phyloP scores from a whole-genome alignment of 2,329 filamentous ascomycete genomes.

The Bertia moriformis region DNA sequence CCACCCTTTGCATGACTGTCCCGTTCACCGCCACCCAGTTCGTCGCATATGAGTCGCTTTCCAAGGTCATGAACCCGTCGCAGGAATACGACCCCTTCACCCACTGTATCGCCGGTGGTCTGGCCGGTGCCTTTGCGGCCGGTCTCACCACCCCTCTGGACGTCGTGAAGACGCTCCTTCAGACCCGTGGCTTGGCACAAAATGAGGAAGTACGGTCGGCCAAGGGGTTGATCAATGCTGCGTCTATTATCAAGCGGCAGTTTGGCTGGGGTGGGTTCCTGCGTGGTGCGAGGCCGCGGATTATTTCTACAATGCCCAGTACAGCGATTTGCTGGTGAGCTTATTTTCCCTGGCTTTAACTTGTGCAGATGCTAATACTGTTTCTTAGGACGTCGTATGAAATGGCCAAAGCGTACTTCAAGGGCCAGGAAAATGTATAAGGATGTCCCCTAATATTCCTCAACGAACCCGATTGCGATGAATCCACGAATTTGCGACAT shows the following conservation, averaged over 20 bases:
- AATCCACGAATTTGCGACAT: no score
- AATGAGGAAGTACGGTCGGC: constrained; percentile 43
- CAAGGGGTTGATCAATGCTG: constrained; percentile 44
- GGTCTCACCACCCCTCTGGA: constrained; percentile 55
- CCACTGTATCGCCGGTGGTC: constrained; percentile 52
- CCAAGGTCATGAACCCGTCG: constrained; percentile 49
- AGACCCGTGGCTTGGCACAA: constrained; percentile 46
- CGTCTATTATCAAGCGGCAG: constrained; percentile 48
- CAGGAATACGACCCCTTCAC: constrained; percentile 51
- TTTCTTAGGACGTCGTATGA: constrained; percentile 43
- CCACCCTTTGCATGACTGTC: constrained; percentile 60
- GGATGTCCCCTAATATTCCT: no score
- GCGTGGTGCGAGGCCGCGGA: constrained; percentile 49
- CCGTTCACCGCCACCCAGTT: constrained; percentile 59
- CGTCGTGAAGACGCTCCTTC: constrained; percentile 56
- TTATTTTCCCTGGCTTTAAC: neutral
- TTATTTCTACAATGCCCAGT: constrained; percentile 57
- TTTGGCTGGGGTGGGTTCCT: constrained; percentile 52
- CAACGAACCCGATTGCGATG: no score
- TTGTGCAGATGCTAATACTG: neutral
- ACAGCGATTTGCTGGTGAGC: constrained; percentile 55
- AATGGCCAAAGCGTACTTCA: constrained; percentile 56
- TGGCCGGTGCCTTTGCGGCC: constrained; percentile 53
- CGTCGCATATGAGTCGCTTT: constrained; percentile 56
- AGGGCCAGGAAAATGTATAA: constrained; percentile 16